Evolutionary conservation across 1,139 yeast species (phyloP).

Genomic region (Saccharomyces uvarum): DNA sequence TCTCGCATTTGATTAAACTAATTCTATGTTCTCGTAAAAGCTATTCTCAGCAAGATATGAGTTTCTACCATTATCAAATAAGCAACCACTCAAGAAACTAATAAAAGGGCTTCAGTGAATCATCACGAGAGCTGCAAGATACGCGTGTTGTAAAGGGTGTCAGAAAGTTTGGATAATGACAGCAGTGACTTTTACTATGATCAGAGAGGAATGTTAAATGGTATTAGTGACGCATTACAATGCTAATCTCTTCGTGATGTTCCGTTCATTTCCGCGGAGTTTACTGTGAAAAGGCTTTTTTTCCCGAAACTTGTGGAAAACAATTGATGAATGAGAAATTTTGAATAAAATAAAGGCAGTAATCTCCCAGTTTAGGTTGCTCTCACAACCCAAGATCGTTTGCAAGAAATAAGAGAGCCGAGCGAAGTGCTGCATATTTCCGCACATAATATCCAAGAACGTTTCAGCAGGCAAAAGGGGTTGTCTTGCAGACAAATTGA

Average conservation of each 20-base stretch:
- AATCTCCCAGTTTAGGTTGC: background rate
- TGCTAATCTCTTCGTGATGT: background rate
- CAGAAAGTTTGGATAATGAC: background rate
- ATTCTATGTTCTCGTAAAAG: no score
- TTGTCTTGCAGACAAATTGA: background rate
- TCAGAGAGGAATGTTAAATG: background rate
- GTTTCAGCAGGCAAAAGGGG: background rate
- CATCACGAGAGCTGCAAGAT: background rate
- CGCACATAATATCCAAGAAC: background rate
- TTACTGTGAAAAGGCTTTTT: background rate
- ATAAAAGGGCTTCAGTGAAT: background rate
- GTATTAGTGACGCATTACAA: background rate
- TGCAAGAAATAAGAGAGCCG: background rate
- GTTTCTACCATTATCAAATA: no score
- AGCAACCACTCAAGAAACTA: background rate
- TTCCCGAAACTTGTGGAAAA: background rate
- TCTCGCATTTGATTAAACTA: no score
- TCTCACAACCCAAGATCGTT: background rate
- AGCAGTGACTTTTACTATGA: background rate
- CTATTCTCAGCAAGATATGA: no score
- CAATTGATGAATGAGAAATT: background rate
- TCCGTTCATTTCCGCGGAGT: slow-evolving; percentile 1
- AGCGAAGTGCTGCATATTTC: background rate
- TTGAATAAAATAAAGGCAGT: background rate
- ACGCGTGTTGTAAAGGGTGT: background rate